A percentile compares a stretch with the other conserved stretches of the same genome.
phyloP scores from a whole-genome alignment of 345 rosid genomes.

The Kernera saxatilis region DNA sequence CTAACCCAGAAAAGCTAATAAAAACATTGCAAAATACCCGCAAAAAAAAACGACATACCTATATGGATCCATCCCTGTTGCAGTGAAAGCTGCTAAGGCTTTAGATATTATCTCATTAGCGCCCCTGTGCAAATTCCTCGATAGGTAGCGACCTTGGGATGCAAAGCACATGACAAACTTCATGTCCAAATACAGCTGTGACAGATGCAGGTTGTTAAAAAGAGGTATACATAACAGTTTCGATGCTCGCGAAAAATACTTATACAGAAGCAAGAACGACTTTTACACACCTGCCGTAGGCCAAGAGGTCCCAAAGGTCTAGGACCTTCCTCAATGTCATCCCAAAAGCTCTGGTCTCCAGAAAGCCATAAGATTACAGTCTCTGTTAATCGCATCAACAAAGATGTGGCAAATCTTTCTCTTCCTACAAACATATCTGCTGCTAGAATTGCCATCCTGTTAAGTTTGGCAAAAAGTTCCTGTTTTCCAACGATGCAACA shows the following conservation, averaged over 20 bases:
- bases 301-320: constrained; percentile 90
- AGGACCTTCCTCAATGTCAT: constrained; percentile 96
- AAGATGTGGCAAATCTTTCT: constrained; percentile 83
- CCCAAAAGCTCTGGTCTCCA: constrained; percentile 97
- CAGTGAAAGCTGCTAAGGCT: constrained; percentile 74
- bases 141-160: constrained; percentile 93
- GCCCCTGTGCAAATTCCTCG: constrained; percentile 82
- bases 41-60: constrained; percentile 46
- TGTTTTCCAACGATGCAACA: constrained; percentile 34
- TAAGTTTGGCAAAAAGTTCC: constrained; percentile 83
- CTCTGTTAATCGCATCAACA: constrained; percentile 95
- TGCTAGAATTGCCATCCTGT: constrained; percentile 82
- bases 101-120: constrained; percentile 83
- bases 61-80: constrained; percentile 90
- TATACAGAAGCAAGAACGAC: constrained; percentile 11
- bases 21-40: neutral
- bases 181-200: constrained; percentile 95
- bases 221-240: neutral
- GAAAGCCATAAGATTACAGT: constrained; percentile 95
- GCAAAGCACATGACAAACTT: constrained; percentile 91
- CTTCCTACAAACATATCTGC: constrained; percentile 97
- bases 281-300: constrained; percentile 61
- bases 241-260: neutral
- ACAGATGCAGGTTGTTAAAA: constrained; percentile 5
- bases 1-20: neutral